Conservation (phyloP, 306 rosid species). For the Sechiopsis laciniata region DNA sequence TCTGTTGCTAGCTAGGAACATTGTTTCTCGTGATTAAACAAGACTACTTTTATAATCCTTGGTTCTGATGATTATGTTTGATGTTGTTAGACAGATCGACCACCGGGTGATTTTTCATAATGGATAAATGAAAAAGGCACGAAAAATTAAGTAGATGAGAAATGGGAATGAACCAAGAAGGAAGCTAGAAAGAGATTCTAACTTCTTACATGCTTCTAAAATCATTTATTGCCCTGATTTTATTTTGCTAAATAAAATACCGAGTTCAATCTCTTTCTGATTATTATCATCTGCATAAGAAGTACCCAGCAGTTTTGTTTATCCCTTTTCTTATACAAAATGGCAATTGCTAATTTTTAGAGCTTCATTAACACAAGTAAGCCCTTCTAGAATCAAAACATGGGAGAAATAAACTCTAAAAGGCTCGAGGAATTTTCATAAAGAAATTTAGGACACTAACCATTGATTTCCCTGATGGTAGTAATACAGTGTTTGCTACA, state of each 20-base stretch:
- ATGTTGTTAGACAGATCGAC: too few relatives aligned
- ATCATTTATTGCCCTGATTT: not conserved
- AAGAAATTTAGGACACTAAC: conserved; percentile 35
- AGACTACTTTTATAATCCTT: too few relatives aligned
- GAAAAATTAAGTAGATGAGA: too few relatives aligned
- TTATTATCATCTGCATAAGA: not conserved
- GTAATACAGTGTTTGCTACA: conserved; percentile 29
- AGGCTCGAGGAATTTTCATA: not conserved
- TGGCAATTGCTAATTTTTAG: not conserved
- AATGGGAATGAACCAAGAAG: not conserved
- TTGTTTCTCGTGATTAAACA: not conserved
- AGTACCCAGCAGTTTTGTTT: not conserved
- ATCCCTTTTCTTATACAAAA: not conserved
- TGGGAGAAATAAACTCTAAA: not conserved
- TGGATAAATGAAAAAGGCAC: too few relatives aligned
- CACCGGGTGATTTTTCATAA: too few relatives aligned
- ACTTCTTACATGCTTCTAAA: not conserved
- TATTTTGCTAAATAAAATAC: too few relatives aligned
- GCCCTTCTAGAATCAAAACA: conserved; percentile 8
- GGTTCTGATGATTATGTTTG: too few relatives aligned
- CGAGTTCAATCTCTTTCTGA: not conserved
- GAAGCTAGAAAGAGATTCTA: not conserved
- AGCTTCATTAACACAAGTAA: not conserved
- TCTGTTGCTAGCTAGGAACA: not conserved
- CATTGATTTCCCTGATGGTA: conserved; percentile 83